Evolutionary conservation across 352 stramenopile genomes (phyloP), one percentile per base, ranked within the genome.

Genomic region (Globisporangium camurandrum): DNA sequence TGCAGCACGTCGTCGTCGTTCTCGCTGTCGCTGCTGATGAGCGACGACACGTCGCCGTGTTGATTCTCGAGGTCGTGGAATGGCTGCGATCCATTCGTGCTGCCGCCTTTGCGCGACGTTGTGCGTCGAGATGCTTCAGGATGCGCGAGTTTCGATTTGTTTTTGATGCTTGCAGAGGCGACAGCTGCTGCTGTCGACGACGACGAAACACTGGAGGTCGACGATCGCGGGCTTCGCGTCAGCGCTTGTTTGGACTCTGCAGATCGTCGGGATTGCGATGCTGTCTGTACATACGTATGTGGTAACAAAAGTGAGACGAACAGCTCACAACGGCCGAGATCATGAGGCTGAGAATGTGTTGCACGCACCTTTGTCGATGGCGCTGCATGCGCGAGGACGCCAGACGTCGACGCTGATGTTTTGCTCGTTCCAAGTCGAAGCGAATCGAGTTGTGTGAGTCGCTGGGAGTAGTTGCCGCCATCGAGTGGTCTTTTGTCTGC

Each of bases 11-110:
- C 73, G 22, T 88, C 74, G 37, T 88, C 75, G 47, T 57, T 84
- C 26, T 88, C 77, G 43, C 71, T 87, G 55, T 91, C 79, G 36
- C 79, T 91, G 55, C 71, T 87, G 54, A 90, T 88, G 39, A 90
- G 69, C 14, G 68, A 69, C 23, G 79, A 90, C 10, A 88, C 77
- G 50, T 88, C 74, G 1, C 75, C 75, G 26, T 83, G 62, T 27
- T 78, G 70, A 28, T 46, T 60, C 37, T 41, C 42, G 17, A 24
- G 26, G 8, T 41, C 24, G 4, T 22, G 51, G n/a, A 47, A 36
- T 22, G 43, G 45, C 4, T 57, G 53, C 1, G 38, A 38, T n/a
- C n/a, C n/a, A 8, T 28, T 19, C 10, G 33, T 28, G 2, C 28
- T 10, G 7, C 17, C 27, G 17, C 39, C 30, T 34, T 49, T 54